These are phyloP conservation scores for Reticulascus tulasneorum DNA, from an alignment of 2,329 filamentous ascomycete species.

Conservation along the genomic window DNA sequence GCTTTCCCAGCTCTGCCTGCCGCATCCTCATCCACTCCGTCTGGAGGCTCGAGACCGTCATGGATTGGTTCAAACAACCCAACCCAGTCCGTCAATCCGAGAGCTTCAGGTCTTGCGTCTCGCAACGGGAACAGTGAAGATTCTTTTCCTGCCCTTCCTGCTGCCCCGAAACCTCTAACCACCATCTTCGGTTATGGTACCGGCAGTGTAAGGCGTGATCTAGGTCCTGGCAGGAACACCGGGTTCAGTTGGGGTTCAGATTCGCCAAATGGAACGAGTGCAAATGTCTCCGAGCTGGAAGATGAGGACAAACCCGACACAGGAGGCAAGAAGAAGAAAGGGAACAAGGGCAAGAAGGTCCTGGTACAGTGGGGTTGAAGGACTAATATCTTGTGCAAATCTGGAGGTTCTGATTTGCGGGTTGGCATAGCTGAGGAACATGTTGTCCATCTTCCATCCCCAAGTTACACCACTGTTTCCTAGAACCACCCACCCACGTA, in stretches of 20 bases:
- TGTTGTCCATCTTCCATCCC: no score
- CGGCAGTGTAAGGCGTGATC: constrained; percentile 52
- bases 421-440: no score
- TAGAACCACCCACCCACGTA: no score
- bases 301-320: constrained; percentile 20
- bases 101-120: constrained; percentile 1
- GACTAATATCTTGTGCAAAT: no score
- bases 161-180: constrained; percentile 65
- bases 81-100: constrained; percentile 7
- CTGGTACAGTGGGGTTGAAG: constrained; percentile 56
- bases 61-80: constrained; percentile 22
- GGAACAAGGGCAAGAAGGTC: constrained; percentile 57
- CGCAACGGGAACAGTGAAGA: constrained; percentile 37
- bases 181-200: constrained; percentile 60
- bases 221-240: constrained; percentile 39
- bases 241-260: constrained; percentile 50
- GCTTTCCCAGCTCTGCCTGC: constrained; percentile 43
- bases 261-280: constrained; percentile 17
- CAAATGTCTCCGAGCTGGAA: constrained; percentile 19
- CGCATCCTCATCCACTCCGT: constrained; percentile 12
- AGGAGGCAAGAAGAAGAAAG: constrained; percentile 49
- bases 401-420: no score
- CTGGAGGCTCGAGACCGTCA: constrained; percentile 22
- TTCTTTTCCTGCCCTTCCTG: constrained; percentile 78
- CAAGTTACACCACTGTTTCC: no score